These are phyloP conservation scores for Fraxinus baroniana DNA, from an alignment of 305 asterid genomes.

Conservation along the genomic window DNA sequence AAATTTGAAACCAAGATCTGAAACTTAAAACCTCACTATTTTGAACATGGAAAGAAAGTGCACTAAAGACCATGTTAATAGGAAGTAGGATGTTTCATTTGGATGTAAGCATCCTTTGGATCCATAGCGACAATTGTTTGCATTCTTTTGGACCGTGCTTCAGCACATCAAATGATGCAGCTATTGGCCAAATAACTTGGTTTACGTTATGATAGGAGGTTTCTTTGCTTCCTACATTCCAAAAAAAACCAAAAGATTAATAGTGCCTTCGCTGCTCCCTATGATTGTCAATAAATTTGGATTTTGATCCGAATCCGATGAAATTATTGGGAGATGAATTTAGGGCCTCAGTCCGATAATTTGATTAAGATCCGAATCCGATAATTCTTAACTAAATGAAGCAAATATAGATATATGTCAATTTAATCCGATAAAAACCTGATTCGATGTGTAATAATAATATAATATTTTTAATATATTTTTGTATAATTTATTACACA, in stretches of 20 bases:
- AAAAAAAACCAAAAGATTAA: neutral
- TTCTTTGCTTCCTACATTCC: neutral
- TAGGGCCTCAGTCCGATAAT: neutral
- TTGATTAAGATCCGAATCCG: too few relatives aligned
- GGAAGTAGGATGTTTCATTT: neutral
- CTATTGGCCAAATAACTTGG: neutral
- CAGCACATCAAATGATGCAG: neutral
- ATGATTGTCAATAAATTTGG: neutral
- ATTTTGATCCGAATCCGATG: neutral
- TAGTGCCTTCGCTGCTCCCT: neutral
- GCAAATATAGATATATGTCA: neutral
- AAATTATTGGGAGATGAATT: neutral
- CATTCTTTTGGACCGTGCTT: neutral
- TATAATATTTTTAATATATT: too few relatives aligned
- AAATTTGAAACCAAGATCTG: neutral
- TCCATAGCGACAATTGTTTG: neutral
- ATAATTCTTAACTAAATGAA: too few relatives aligned
- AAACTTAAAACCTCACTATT: neutral
- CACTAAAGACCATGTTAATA: neutral
- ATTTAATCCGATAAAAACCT: neutral
- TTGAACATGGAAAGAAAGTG: neutral
- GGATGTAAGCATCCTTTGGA: neutral
- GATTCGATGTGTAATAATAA: neutral
- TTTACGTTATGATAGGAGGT: neutral
- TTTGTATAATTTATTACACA: too few relatives aligned